Evolutionary conservation across 371 early-diverging fungal species (phyloP), one percentile per base, ranked within the genome.

Genomic region (Chytridiales sp.): DNA sequence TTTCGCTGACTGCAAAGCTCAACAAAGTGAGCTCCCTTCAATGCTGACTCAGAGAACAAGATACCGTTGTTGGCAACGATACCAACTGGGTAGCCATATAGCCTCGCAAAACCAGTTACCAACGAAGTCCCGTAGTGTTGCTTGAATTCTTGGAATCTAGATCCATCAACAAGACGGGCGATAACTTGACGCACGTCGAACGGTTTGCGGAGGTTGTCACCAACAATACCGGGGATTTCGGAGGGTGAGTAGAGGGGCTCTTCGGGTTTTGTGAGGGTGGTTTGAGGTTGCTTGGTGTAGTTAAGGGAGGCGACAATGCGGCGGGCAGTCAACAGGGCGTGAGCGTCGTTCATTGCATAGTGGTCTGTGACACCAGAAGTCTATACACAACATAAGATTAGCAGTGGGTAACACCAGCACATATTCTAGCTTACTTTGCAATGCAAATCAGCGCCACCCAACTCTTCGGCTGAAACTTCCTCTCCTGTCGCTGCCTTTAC

Each of bases 31-130:
- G 98, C 95, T 35, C 97, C 96, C 78, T 98, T 98, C 46, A 95
- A 70, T 15, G 98, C 93, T 9, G 93, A 86, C 72, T 98, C 98
- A 5, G 94, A 90, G 69, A 97, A 96, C 48, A 98, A 75, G 40
- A 98, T 93, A 56, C 98, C 97, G 66, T 98, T 97, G 78, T 98
- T 98, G 66, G 95, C 97, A n/a, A 98, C 81, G 56, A 98, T 93
- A 62, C 97, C 98, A 15, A 98, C 91, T 4, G 93, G 95, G 61
- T 87, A 83, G 11, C 98, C 98, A 59, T 95, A 86, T 31, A 98
- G 84, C 54, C 88, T 88, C 6, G 96, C 93, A 73, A 97, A 96
- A 85, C 87, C 94, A 31, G 97, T 97, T 27, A 96, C 91, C 24
- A 98, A 81, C 19, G 92, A 84, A 1, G 90, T 89, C 39, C 96